Conservation (phyloP, 2,329 filamentous ascomycete genomes). For the Coniella lustricola region DNA sequence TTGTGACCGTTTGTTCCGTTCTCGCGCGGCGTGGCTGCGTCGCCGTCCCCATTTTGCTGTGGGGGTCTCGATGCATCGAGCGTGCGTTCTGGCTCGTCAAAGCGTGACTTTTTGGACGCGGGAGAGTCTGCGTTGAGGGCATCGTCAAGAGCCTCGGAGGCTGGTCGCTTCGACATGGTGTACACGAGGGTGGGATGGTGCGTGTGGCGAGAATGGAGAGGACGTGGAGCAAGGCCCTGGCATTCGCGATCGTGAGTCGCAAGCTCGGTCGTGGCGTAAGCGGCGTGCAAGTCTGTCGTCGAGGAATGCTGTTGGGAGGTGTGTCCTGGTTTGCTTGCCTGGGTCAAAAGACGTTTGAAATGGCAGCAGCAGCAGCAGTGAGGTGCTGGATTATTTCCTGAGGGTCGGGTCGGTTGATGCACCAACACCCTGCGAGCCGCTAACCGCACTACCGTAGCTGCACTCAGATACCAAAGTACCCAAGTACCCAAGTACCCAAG, state of each 20-base stretch:
- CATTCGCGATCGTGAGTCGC: not conserved
- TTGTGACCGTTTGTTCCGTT: conserved; percentile 26
- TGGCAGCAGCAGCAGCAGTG: not conserved
- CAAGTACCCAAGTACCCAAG: not conserved
- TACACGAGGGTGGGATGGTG: conserved; percentile 24
- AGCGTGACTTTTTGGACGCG: conserved; percentile 50
- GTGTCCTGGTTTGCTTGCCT: too few relatives aligned
- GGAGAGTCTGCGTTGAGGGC: conserved; percentile 48
- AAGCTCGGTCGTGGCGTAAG: not conserved
- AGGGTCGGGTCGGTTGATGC: conserved; percentile 1
- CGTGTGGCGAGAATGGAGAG: too few relatives aligned
- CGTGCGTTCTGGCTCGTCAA: conserved; percentile 31
- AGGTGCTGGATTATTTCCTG: not conserved
- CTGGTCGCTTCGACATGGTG: conserved; percentile 40
- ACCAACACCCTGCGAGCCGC: conserved; percentile 6
- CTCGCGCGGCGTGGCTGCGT: conserved; percentile 13
- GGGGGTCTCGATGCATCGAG: conserved; percentile 24
- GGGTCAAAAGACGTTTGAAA: too few relatives aligned
- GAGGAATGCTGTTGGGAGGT: too few relatives aligned
- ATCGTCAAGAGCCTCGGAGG: conserved; percentile 54
- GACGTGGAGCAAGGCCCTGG: too few relatives aligned
- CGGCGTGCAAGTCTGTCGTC: too few relatives aligned
- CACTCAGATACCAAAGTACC: not conserved
- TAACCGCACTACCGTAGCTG: conserved; percentile 16
- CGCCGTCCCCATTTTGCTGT: conserved; percentile 21